Percentiles rank a stretch among this genome's conserved stretches.
These are phyloP conservation scores for Maudiozyma pseudohumilis DNA, from an alignment of 805 yeast species.

Conservation along the genomic window DNA sequence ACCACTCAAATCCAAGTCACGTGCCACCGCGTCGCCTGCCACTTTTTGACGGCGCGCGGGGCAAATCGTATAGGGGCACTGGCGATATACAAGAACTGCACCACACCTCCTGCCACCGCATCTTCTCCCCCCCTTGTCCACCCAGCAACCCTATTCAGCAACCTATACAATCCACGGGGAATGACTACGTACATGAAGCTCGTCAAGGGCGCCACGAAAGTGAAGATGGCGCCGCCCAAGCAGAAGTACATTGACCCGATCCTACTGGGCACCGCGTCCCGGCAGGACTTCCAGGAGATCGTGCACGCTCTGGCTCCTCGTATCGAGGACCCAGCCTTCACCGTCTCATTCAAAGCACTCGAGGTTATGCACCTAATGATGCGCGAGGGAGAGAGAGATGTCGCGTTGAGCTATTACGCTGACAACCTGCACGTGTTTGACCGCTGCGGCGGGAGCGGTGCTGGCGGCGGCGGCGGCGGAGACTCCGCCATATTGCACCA, in stretches of 20 bases:
- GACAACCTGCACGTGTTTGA: slow-evolving; percentile 43
- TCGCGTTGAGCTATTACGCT: slow-evolving; percentile 52
- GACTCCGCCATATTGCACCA: slow-evolving; percentile 51
- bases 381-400: slow-evolving; percentile 78
- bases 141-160: too few relatives aligned
- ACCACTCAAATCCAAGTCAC: too few relatives aligned
- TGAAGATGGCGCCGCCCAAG: slow-evolving; percentile 93
- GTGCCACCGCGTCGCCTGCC: too few relatives aligned
- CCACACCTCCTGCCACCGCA: too few relatives aligned
- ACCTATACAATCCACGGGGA: too few relatives aligned
- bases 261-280: slow-evolving; percentile 37
- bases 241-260: slow-evolving; percentile 94
- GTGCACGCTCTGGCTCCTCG: slow-evolving; percentile 55
- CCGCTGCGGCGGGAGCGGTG: slow-evolving; percentile 29
- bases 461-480: slow-evolving; percentile 12
- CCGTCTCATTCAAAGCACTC: slow-evolving; percentile 77
- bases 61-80: too few relatives aligned
- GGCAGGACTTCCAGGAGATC: slow-evolving; percentile 49
- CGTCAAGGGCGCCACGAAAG: slow-evolving; percentile 70
- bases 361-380: slow-evolving; percentile 84
- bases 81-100: too few relatives aligned
- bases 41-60: too few relatives aligned
- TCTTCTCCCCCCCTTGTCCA: too few relatives aligned
- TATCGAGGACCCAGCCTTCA: slow-evolving; percentile 78
- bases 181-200: slow-evolving; percentile 50